phyloP scores from a whole-genome alignment of 768 basidiomycete species.

The Serendipita sp. region DNA sequence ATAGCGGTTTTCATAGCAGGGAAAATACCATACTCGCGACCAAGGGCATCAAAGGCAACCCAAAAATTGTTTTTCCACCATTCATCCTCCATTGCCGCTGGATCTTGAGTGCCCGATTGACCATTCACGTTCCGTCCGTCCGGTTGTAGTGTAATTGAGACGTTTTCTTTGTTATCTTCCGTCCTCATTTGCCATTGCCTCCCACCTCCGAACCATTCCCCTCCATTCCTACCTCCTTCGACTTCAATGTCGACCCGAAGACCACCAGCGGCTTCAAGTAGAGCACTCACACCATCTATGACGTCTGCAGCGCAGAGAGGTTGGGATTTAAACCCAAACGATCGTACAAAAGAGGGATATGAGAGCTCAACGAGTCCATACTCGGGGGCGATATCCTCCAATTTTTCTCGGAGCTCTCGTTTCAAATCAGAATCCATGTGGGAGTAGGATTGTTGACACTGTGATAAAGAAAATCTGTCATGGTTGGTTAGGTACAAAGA shows the following conservation, averaged over 20 bases:
- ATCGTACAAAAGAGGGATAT: slow-evolving; percentile 86
- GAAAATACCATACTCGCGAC: slow-evolving; percentile 49
- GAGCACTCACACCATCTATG: slow-evolving; percentile 72
- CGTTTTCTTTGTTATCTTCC: slow-evolving; percentile 27
- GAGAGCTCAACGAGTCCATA: slow-evolving; percentile 87
- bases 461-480: slow-evolving; percentile 73
- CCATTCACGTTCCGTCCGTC: slow-evolving; percentile 8
- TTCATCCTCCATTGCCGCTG: slow-evolving; percentile 21
- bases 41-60: slow-evolving; percentile 82
- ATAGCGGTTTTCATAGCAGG: not conserved
- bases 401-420: slow-evolving; percentile 55
- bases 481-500: not conserved
- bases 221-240: slow-evolving; percentile 75
- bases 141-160: slow-evolving; percentile 17
- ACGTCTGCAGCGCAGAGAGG: slow-evolving; percentile 86
- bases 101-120: slow-evolving; percentile 11
- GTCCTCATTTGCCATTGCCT: slow-evolving; percentile 50
- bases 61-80: slow-evolving; percentile 94
- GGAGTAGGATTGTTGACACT: slow-evolving; percentile 83
- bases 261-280: slow-evolving; percentile 83
- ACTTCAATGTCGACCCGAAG: slow-evolving; percentile 81
- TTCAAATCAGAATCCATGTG: slow-evolving; percentile 98
- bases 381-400: slow-evolving; percentile 82
- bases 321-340: slow-evolving; percentile 76
- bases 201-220: slow-evolving; percentile 90